Conservation (phyloP, 805 yeast species). For the Sugiyamaella chiloensis region DNA sequence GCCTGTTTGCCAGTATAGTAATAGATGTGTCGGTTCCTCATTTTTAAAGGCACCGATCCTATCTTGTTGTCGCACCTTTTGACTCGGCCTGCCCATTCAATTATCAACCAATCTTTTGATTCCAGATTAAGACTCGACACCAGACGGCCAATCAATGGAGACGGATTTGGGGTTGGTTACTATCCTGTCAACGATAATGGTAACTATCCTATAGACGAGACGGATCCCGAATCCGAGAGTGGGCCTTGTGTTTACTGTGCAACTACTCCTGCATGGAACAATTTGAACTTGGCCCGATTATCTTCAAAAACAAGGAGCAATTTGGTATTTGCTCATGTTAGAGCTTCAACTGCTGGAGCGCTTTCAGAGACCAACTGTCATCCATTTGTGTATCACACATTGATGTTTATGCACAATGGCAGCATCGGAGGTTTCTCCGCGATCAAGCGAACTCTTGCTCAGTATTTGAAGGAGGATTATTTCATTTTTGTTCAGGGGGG, state of each 20-base stretch:
- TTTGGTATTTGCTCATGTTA: conserved; percentile 88
- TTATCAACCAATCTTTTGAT: conserved; percentile 94
- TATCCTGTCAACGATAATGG: conserved; percentile 77
- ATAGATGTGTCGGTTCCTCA: conserved; percentile 93
- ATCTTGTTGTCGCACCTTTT: conserved; percentile 80
- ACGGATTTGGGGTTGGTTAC: conserved; percentile 97
- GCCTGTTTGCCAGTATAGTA: no score
- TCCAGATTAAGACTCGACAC: conserved; percentile 82
- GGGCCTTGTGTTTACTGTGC: conserved; percentile 94
- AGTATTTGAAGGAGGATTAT: conserved; percentile 74
- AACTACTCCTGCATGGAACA: conserved; percentile 97
- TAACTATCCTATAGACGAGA: conserved; percentile 60
- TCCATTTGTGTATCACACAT: conserved; percentile 81
- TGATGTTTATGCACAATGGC: conserved; percentile 98
- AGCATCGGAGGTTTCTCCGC: conserved; percentile 61
- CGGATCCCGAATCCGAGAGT: conserved; percentile 48
- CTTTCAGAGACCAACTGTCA: conserved; percentile 95
- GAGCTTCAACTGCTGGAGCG: conserved; percentile 95
- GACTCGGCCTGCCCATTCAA: conserved; percentile 95
- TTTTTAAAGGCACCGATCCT: conserved; percentile 83
- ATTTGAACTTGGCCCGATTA: conserved; percentile 78
- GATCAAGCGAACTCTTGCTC: conserved; percentile 70
- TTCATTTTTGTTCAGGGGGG: conserved; percentile 84
- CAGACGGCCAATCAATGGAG: conserved; percentile 91
- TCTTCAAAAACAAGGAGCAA: conserved; percentile 84